Base-by-base conservation (phyloP, 208 protist species). In the Herpetomonas tarakana region DNA sequence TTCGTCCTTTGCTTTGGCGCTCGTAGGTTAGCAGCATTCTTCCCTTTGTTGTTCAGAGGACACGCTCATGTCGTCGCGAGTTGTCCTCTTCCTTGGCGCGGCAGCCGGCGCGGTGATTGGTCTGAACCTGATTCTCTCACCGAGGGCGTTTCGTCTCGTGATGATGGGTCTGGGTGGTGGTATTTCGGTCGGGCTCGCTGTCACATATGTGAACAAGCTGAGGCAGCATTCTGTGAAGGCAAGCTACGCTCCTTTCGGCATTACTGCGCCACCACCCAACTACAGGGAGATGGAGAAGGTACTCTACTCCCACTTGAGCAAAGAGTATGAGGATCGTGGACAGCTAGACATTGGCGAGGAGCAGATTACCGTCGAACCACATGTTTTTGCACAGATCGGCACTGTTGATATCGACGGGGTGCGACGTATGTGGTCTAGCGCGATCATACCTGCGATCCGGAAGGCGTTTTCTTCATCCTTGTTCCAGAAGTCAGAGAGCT, bases 381-480 rank as follows among this genome's bases (percentile, higher is more conserved):
- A 86, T 53, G 81, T 91, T 39, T 91, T 90, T 68, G 76, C 81
- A 26, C 87, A 94, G 52, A 88, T 88, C 46, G 84, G 84, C 19
- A 72, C 83, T 47, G 41, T 94, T 52, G 83, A 94, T 47, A 30
- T 84, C 6, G 77, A 85, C 47, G 84, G 82, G 12, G 64, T 90
- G 41, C 76, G 87, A n/a, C 71, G 78, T 45, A 81, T 94, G 81
- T 94, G 87, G 84, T 56, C 67, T 2, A 81, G 72, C 12, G 72
- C 76, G 4, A 68, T 91, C 31, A 53, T 93, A 16, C 87, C 83
- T 18, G 45, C 66, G 45, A 21, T 90, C 12, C 54, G 41, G 0
- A 64, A 50, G 14, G 52, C 49, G 9, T 38, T 19, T 26, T 28
- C 53, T 14, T 51, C 50, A 35, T 25, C 14, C 41, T 49, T 65